Conservation (phyloP, 2,329 filamentous ascomycete species). For the Scopulariopsis brevicaulis region DNA sequence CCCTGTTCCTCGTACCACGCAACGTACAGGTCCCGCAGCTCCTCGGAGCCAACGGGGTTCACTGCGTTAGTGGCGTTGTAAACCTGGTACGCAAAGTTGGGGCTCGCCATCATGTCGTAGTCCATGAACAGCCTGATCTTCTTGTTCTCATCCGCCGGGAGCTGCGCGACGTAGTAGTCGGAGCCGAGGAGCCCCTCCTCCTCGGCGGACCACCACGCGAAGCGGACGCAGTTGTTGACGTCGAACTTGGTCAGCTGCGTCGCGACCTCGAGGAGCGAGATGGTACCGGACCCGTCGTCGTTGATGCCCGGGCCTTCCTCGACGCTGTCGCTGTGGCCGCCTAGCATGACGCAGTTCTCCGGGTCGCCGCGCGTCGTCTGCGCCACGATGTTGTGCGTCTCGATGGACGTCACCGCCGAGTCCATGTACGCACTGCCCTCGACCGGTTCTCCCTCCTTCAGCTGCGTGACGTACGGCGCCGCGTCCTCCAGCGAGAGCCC, state of each 20-base stretch:
- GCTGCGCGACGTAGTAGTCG: constrained; percentile 45
- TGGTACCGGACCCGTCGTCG: constrained; percentile 60
- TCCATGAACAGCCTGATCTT: constrained; percentile 58
- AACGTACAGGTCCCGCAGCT: constrained; percentile 57
- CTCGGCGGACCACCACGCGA: constrained; percentile 58
- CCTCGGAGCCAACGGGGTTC: constrained; percentile 59
- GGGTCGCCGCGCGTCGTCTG: constrained; percentile 48
- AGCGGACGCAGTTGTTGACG: constrained; percentile 55
- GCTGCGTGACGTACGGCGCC: constrained; percentile 37
- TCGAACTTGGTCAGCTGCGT: constrained; percentile 43
- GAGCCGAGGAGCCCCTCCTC: constrained; percentile 56
- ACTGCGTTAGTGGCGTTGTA: constrained; percentile 62
- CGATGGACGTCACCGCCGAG: constrained; percentile 39
- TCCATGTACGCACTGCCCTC: constrained; percentile 49
- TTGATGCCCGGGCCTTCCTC: constrained; percentile 61
- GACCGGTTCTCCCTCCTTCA: constrained; percentile 37
- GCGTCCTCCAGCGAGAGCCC: constrained; percentile 52
- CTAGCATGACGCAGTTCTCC: constrained; percentile 54
- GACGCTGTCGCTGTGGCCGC: constrained; percentile 53
- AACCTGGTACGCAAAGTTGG: constrained; percentile 56
- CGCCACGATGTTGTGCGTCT: constrained; percentile 49
- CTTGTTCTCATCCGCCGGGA: constrained; percentile 44
- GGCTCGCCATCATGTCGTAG: constrained; percentile 59
- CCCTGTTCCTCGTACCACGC: constrained; percentile 53
- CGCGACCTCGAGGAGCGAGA: constrained; percentile 51